These are phyloP conservation scores for Nemania bipapillata DNA, from an alignment of 2,329 filamentous ascomycete species.

Conservation along the genomic window DNA sequence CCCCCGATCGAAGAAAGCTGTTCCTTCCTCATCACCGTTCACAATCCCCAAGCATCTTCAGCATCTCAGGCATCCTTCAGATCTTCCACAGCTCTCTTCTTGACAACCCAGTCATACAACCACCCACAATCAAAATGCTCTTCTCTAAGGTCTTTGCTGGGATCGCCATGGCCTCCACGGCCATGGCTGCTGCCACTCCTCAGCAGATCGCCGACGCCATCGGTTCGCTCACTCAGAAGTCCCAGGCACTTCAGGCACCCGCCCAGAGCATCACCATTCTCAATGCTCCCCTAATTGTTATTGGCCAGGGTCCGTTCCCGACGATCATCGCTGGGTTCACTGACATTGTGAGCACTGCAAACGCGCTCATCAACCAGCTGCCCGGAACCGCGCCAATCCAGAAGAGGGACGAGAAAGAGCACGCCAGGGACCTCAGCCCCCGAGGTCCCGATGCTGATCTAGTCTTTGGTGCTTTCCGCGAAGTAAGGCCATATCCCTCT, in stretches of 20 bases:
- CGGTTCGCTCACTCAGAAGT: conserved; percentile 28
- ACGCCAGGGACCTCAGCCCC: conserved; percentile 28
- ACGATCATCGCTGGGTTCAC: conserved; percentile 22
- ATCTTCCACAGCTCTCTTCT: neutral
- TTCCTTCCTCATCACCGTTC: conserved; percentile 20
- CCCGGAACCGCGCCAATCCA: conserved; percentile 1
- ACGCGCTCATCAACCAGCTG: conserved; percentile 2
- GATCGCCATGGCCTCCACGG: conserved; percentile 26
- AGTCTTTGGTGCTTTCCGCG: conserved; percentile 33
- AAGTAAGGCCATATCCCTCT: conserved; percentile 7
- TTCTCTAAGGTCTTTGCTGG: conserved; percentile 36
- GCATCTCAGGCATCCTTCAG: neutral
- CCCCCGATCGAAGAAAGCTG: neutral
- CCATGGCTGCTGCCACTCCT: conserved; percentile 22
- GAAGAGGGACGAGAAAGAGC: conserved; percentile 12
- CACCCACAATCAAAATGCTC: conserved; percentile 28
- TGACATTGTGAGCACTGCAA: conserved; percentile 33
- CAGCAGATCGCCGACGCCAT: conserved; percentile 33
- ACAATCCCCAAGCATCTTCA: conserved; percentile 8
- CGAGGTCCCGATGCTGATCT: conserved; percentile 27
- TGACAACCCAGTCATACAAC: conserved; percentile 16
- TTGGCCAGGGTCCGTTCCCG: conserved; percentile 33
- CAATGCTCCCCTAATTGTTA: conserved; percentile 25
- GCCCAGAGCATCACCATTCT: conserved; percentile 34
- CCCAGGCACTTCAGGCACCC: conserved; percentile 26